These are phyloP conservation scores for Aureobasidium sp. DNA, from an alignment of 2,329 filamentous ascomycete genomes.

Conservation along the genomic window DNA sequence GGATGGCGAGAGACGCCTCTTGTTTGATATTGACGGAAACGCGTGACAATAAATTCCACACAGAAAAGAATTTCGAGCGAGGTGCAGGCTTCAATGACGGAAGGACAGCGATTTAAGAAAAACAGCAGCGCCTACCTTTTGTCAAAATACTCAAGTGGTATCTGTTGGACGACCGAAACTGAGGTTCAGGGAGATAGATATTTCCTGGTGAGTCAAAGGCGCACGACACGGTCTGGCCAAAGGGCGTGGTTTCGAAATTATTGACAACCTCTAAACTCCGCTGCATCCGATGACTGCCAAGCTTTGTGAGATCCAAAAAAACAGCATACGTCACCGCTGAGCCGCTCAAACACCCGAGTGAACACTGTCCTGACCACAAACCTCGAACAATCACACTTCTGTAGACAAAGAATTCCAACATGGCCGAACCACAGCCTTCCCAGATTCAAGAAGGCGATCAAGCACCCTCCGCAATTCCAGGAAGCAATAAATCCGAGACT, in stretches of 20 bases:
- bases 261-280: neutral
- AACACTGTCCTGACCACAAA: neutral
- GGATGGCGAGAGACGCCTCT: neutral
- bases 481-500: conserved; percentile 65
- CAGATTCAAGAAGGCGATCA: conserved; percentile 52
- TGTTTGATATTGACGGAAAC: conserved; percentile 4
- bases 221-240: neutral
- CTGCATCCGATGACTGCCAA: neutral
- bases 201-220: neutral
- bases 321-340: neutral
- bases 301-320: neutral
- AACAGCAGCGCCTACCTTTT: neutral
- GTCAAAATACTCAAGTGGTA: no score
- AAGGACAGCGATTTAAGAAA: neutral
- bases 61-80: neutral
- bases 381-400: neutral
- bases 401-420: conserved; percentile 21
- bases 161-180: no score
- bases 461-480: conserved; percentile 43
- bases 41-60: neutral
- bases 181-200: neutral
- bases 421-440: conserved; percentile 56
- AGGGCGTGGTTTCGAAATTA: conserved; percentile 6
- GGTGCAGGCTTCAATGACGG: neutral
- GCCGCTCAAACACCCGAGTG: neutral